phyloP scores from a whole-genome alignment of 2,329 filamentous ascomycete genomes.

The Calonectria naviculata region DNA sequence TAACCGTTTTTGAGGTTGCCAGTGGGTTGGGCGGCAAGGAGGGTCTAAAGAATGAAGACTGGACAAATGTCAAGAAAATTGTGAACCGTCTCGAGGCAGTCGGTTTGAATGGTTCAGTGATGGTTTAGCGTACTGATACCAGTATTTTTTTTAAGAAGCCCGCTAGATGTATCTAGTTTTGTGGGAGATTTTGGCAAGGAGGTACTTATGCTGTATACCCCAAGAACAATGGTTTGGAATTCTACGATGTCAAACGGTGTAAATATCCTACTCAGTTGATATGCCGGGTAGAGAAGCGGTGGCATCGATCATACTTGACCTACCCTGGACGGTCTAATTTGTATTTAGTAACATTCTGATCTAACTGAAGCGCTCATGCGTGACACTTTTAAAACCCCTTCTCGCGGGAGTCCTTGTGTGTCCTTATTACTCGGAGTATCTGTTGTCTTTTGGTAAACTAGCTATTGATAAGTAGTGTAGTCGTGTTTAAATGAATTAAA shows the following conservation, averaged over 20 bases:
- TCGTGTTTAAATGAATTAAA: too few species aligned
- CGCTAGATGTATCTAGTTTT: constrained; percentile 29
- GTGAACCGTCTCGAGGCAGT: constrained; percentile 78
- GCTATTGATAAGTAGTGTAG: too few species aligned
- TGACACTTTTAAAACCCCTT: too few species aligned
- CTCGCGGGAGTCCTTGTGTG: too few species aligned
- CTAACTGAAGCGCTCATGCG: background rate
- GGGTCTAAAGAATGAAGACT: constrained; percentile 85
- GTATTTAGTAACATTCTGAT: background rate
- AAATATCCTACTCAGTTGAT: background rate
- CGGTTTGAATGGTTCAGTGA: constrained; percentile 61
- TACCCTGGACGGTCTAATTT: background rate
- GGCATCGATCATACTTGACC: background rate
- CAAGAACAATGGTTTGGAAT: constrained; percentile 17
- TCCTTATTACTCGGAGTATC: too few species aligned
- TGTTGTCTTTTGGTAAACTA: too few species aligned
- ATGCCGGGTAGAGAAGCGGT: background rate
- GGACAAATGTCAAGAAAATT: constrained; percentile 92
- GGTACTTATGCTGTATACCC: constrained; percentile 40
- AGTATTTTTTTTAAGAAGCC: constrained; percentile 28
- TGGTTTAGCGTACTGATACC: constrained; percentile 44
- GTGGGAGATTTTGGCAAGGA: constrained; percentile 26
- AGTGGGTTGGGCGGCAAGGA: constrained; percentile 86
- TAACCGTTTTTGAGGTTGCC: constrained; percentile 94
- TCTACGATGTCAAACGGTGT: background rate